Conservation (phyloP, 2,329 filamentous ascomycete genomes). For the Trichoderma sp. region DNA sequence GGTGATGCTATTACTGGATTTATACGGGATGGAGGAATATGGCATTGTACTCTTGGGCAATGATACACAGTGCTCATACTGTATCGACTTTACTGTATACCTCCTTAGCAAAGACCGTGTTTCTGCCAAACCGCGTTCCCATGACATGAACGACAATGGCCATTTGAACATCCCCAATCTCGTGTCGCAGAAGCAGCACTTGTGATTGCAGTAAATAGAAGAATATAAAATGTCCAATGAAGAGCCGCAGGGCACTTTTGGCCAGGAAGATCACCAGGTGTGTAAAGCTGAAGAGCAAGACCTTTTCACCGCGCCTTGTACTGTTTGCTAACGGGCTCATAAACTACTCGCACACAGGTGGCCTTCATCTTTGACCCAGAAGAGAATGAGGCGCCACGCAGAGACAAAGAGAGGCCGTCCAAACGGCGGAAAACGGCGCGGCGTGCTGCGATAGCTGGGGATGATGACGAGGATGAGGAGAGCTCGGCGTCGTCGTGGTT, state of each 20-base stretch:
- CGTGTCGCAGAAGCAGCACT: not conserved
- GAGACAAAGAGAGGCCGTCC: constrained; percentile 43
- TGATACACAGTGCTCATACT: not conserved
- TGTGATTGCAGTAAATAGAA: not conserved
- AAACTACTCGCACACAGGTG: constrained; percentile 40
- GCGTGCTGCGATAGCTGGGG: constrained; percentile 25
- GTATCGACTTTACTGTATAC: not conserved
- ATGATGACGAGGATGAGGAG: constrained; percentile 14
- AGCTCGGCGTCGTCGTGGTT: constrained; percentile 38
- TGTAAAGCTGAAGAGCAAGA: not conserved
- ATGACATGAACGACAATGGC: not conserved
- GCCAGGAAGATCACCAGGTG: constrained; percentile 48
- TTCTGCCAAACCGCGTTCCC: constrained; percentile 12
- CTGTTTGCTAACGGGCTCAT: not conserved
- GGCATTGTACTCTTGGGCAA: not conserved
- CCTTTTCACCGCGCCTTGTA: not conserved
- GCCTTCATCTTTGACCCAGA: constrained; percentile 61
- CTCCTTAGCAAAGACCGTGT: not conserved
- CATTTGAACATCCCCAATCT: not conserved
- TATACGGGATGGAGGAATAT: not conserved
- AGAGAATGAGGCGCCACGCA: constrained; percentile 33
- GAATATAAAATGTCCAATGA: constrained; percentile 26
- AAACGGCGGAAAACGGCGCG: constrained; percentile 58
- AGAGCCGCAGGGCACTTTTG: constrained; percentile 25
- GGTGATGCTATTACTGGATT: not conserved